Base-by-base conservation (phyloP, 768 basidiomycete species). In the Russula ochroleuca region DNA sequence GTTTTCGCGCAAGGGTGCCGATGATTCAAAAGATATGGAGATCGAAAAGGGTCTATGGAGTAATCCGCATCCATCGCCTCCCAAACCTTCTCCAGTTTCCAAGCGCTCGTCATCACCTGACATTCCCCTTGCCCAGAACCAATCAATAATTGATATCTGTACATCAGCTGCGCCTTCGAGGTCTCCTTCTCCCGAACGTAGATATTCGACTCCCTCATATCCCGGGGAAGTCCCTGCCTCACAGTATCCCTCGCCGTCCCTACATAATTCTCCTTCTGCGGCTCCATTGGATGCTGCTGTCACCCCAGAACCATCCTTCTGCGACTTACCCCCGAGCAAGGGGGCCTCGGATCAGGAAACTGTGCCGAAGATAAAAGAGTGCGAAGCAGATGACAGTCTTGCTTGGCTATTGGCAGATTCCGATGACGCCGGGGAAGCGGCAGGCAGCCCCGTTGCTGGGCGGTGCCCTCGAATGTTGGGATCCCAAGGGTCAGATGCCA, bases 11-110 rank as follows among this genome's bases (percentile, higher is more conserved):
- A 76, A 78, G 68, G 81, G 75, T 5, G 72, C 72, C 17, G 83
- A 85, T 57, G 85, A 86, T 68, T 77, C 78, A 1, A 80, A 82
- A 57, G 83, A 87, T 65, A 70, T 80, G 68, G 84, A 83, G 11
- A 80, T 84, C 37, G 83, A 85, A 70, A 72, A 71, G 11, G 82
- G 81, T 6, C 65, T 77, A 7, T 45, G 48, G 65, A 25, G 35
- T 38, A 28, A 37, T 50, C 23, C 58, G 64, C 62, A 13, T 60
- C 47, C 40, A 66, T 31, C 43, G 59, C 47, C 59, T 61, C 19
- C 31, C 43, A 52, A 28, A 17, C 21, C 52, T 23, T n/a, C 64
- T 4, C 62, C 37, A 9, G 17, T 43, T 25, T 11, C 41, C 43
- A 51, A 38, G n/a, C 61, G 68, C 31, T 56, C 70, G 17, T 62